Base-by-base conservation (phyloP, 495 filamentous ascomycete species). In the Lepraria neglecta region DNA sequence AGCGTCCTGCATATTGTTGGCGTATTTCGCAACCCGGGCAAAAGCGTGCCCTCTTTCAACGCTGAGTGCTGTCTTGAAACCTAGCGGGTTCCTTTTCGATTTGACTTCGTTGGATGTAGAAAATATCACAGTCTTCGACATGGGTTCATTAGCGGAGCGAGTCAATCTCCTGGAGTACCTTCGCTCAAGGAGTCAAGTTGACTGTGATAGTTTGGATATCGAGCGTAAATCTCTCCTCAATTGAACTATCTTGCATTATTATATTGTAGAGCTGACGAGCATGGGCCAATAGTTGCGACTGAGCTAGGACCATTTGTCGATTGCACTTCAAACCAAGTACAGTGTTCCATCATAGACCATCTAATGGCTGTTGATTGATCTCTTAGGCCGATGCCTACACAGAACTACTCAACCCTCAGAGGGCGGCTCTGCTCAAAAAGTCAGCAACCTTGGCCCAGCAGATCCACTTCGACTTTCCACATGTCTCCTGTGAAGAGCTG, bases 321-420 rank as follows among this genome's bases (percentile, higher is more conserved):
- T 63, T 86, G 81, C 65, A 87, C 84, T n/a, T 86, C 84, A 3
- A 87, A 86, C 59, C 84, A 86, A 70, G 82, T 83, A 69, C 53
- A n/a, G 67, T 27, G 30, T 38, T 55, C 61, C n/a, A n/a, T n/a
- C n/a, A n/a, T n/a, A n/a, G n/a, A n/a, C n/a, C n/a, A n/a, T n/a
- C n/a, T n/a, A n/a, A n/a, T n/a, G 38, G 27, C 24, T 10, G 33
- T 24, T 62, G 15, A 63, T n/a, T 46, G 12, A 19, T 24, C 9
- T 12, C 33, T n/a, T 45, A 84, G 82, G 84, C 84, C 42, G 86
- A 87, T 65, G 80, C 80, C 45, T 80, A 77, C 64, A 68, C 72
- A 33, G 85, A 87, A 62, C 73, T 87, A n/a, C 77, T 77, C 27
- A 81, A 81, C 33, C 75, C 77, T 6, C 60, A 77, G 19, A 71